Base-by-base conservation (phyloP, 1,284 basidiomycete genomes). In the Trichosporon ovoides region DNA sequence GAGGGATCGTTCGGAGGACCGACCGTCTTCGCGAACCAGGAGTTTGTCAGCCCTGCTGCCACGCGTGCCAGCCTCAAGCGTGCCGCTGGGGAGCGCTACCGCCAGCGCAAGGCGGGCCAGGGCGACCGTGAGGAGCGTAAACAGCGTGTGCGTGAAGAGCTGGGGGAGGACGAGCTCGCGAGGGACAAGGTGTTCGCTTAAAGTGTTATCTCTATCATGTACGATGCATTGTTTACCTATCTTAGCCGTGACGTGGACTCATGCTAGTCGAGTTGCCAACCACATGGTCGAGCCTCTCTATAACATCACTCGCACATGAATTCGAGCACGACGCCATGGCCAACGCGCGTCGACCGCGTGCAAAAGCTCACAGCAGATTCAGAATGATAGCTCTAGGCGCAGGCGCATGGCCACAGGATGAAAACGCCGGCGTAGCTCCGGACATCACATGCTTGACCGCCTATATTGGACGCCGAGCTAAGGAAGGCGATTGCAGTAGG, bases 1-100 rank as follows among this genome's bases (percentile, higher is more conserved):
- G 96, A 99, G 77, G 96, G 96, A 31, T 91, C 91, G 7, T 97
- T 98, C 77, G 84, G 87, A 60, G 96, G 96, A 16, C 91, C 91
- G 22, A 97, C 93, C 3, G 87, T 99, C 16, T 99, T 89, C 74
- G 93, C 94, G 51, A 98, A 98, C 79, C 89, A 91, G 73, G 94
- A 95, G 81, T 97, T 95, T 73, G 81, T 97, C 50, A 88, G 90
- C 7, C 94, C 94, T 9, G 84, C 91, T 14, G 86, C 89, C 5
- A 83, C 89, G 20, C 86, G 93, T 24, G 87, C 87, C 22, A 81
- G 85, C 10, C 73, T 84, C 55, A 86, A 85, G 72, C 82, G 85
- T 63, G 84, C 84, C 66, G 85, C 87, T 73, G 92, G 91, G 3
- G 80, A 83, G 58, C 89, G 85, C 76, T 97, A 96, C 76, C 84